Base-by-base conservation (phyloP, 2,329 filamentous ascomycete species). In the Colletotrichum truncatum region DNA sequence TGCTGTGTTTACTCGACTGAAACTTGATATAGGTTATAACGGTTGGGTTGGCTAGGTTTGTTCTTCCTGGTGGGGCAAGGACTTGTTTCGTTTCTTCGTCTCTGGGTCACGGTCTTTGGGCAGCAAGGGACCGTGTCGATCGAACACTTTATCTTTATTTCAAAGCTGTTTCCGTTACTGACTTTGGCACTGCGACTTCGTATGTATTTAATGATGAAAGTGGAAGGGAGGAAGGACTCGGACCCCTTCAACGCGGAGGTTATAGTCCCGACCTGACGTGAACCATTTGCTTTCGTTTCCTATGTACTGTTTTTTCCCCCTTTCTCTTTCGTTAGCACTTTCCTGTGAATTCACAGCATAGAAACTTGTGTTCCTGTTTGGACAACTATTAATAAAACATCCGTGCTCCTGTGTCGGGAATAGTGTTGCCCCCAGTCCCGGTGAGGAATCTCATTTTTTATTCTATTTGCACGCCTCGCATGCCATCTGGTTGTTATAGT, bases 381-480 rank as follows among this genome's bases (percentile, higher is more conserved):
- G 36, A 60, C 28, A 34, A 45, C 56, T 53, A 60, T 48, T 28
- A 53, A 39, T 53, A 60, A 53, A 60, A 28, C 28, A 32, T 32
- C 16, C 21, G 16, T 41, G n/a, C 38, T 16, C n/a, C 38, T 18
- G n/a, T 18, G 10, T 12, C 36, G 4, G 38, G 16, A 34, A 59
- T 12, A 23, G 18, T 21, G 25, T n/a, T 45, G 39, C 39, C 14
- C 38, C 38, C 16, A 12, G 39, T 14, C 9, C 14, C 18, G n/a
- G n/a, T n/a, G n/a, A n/a, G n/a, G n/a, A n/a, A n/a, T n/a, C n/a
- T n/a, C n/a, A n/a, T n/a, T n/a, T n/a, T n/a, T n/a, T n/a, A n/a
- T n/a, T n/a, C n/a, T n/a, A n/a, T n/a, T n/a, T n/a, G n/a, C n/a
- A n/a, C n/a, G n/a, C n/a, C n/a, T n/a, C n/a, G n/a, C n/a, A n/a